Percentiles rank a stretch among this genome's conserved stretches.
phyloP scores from a whole-genome alignment of 257 asterid genomes.

The Mitragyna speciosa region DNA sequence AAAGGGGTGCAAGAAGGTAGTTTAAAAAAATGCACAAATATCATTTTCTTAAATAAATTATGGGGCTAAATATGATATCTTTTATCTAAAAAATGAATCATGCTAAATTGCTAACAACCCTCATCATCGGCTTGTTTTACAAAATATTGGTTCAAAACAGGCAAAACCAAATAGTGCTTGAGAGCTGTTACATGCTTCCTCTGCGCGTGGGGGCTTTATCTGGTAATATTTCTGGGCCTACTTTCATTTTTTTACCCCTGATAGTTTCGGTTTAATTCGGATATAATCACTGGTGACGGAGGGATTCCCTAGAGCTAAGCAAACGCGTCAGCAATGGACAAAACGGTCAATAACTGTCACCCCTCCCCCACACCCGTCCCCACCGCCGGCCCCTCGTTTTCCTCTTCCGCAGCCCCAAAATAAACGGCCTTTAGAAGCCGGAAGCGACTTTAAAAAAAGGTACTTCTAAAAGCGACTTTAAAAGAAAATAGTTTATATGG shows the following conservation, averaged over 20 bases:
- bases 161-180: background rate
- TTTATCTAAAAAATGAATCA: too few relatives aligned
- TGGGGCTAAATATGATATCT: too few relatives aligned
- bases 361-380: too few relatives aligned
- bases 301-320: background rate
- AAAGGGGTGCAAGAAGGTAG: too few relatives aligned
- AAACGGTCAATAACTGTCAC: background rate
- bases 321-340: background rate
- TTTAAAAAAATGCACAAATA: too few relatives aligned
- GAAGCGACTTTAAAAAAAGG: slow-evolving; percentile 6
- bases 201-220: background rate
- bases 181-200: background rate
- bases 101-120: too few relatives aligned
- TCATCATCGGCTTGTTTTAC: too few relatives aligned
- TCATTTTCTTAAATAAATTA: too few relatives aligned
- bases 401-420: too few relatives aligned
- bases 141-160: background rate
- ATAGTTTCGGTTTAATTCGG: background rate
- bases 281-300: background rate
- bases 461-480: too few relatives aligned
- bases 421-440: slow-evolving; percentile 25
- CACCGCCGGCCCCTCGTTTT: too few relatives aligned
- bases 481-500: background rate
- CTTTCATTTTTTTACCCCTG: background rate
- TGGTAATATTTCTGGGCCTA: background rate